phyloP scores from a whole-genome alignment of 768 basidiomycete genomes.

The Dacryopinax spathularia region DNA sequence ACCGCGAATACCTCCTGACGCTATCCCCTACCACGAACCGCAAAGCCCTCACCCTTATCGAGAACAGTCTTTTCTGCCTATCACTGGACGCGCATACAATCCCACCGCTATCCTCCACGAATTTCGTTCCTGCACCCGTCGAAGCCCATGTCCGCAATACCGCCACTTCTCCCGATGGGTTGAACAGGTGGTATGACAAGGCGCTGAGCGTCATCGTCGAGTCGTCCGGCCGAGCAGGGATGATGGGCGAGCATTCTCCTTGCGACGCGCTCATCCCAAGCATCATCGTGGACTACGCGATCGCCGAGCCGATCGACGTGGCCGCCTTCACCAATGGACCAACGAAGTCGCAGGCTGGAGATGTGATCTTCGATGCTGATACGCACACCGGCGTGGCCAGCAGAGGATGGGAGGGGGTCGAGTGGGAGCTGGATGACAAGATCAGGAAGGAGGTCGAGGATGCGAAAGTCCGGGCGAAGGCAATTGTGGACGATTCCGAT shows the following conservation, averaged over 20 bases:
- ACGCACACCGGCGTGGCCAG: not conserved
- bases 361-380: slow-evolving; percentile 11
- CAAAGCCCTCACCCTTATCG: slow-evolving; percentile 44
- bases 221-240: slow-evolving; percentile 67
- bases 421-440: slow-evolving; percentile 58
- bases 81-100: slow-evolving; percentile 66
- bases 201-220: slow-evolving; percentile 71
- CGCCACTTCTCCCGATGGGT: slow-evolving; percentile 48
- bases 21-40: slow-evolving; percentile 51
- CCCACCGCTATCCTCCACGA: slow-evolving; percentile 18
- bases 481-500: slow-evolving; percentile 64
- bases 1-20: slow-evolving; percentile 50
- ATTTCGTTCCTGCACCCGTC: slow-evolving; percentile 26
- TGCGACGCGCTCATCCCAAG: slow-evolving; percentile 84
- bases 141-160: slow-evolving; percentile 65
- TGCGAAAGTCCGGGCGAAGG: slow-evolving; percentile 43
- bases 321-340: slow-evolving; percentile 25
- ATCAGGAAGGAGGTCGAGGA: slow-evolving; percentile 41
- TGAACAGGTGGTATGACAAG: slow-evolving; percentile 88
- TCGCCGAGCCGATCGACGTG: slow-evolving; percentile 51
- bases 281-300: slow-evolving; percentile 68
- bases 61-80: slow-evolving; percentile 62
- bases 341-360: slow-evolving; percentile 11
- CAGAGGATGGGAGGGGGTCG: slow-evolving; percentile 43
- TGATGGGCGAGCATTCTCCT: slow-evolving; percentile 80